Evolutionary conservation across 371 early-diverging fungal genomes (phyloP), one percentile per base, ranked within the genome.

Genomic region (Apophysomyces trapeziformis): DNA sequence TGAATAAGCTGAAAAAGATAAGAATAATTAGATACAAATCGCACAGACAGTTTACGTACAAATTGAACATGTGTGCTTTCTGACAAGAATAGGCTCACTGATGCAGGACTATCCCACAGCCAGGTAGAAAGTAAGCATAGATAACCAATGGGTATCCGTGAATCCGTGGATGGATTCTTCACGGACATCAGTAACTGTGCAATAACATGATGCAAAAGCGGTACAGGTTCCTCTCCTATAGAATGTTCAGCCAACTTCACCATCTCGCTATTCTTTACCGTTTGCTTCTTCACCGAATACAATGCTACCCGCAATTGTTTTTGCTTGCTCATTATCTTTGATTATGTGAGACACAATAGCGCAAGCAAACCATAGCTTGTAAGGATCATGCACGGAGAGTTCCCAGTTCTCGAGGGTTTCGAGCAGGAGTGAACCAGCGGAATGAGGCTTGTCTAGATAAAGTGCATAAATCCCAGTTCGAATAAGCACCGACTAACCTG

Each of bases 21-120:
- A 39, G 16, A 9, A 65, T 32, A 47, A 50, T 5, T 21, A 16
- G 4, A 46, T 41, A 32, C 14, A 61, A 7, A 39, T 47, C 57
- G 11, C 2, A 6, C 41, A 11, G 13, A 11, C 11, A 36, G 14
- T 38, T 35, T 43, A 77, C 86, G 69, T 87, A 95, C 94, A 82
- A 95, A 96, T 69, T 95, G 92, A 37, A 95, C 76, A 74, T 95
- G 93, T 7, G 92, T 87, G 18, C 92, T 92, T 73, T 96, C 96
- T n/a, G 92, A 86, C 43, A 97, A 75, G 65, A 96, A 91, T 67
- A 91, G 87, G 9, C 87, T 81, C 39, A 95, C 94, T 14, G 91
- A 92, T 26, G 76, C 68, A 4, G 93, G 89, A 59, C 90, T 93
- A 21, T 90, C 90, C 66, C 86, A 89, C 58, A 96, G 80, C 98